Conservation (phyloP, 2,329 filamentous ascomycete species). For the Trichoderma afroharzianum region DNA sequence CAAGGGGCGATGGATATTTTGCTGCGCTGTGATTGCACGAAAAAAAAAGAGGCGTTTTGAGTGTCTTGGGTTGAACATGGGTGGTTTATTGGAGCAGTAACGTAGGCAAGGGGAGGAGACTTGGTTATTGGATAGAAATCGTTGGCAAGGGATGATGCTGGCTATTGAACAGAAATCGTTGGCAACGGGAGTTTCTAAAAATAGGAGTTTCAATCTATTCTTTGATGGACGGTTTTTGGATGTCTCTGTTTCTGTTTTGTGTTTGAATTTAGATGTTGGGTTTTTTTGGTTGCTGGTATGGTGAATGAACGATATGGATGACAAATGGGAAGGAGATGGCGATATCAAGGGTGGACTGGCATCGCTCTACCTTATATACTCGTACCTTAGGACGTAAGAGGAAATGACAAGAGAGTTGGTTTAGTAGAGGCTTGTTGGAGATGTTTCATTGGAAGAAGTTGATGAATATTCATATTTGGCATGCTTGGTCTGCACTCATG, state of each 20-base stretch:
- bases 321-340: too few relatives aligned
- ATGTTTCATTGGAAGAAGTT: not conserved
- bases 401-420: too few relatives aligned
- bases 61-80: not conserved
- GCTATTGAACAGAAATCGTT: not conserved
- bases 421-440: not conserved
- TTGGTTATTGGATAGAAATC: not conserved
- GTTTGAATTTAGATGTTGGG: not conserved
- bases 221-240: too few relatives aligned
- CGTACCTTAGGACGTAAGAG: too few relatives aligned
- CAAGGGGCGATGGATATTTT: not conserved
- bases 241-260: not conserved
- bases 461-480: not conserved
- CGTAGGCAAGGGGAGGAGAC: not conserved
- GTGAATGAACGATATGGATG: too few relatives aligned
- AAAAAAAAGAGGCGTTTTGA: not conserved
- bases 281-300: not conserved
- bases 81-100: constrained; percentile 1
- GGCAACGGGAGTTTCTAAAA: not conserved
- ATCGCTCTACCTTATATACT: too few relatives aligned
- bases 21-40: not conserved
- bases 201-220: not conserved
- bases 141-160: not conserved
- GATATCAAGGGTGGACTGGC: too few relatives aligned
- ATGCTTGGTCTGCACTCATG: not conserved